Conservation (phyloP, 2,329 filamentous ascomycete species). For the Colletotrichum sp. region DNA sequence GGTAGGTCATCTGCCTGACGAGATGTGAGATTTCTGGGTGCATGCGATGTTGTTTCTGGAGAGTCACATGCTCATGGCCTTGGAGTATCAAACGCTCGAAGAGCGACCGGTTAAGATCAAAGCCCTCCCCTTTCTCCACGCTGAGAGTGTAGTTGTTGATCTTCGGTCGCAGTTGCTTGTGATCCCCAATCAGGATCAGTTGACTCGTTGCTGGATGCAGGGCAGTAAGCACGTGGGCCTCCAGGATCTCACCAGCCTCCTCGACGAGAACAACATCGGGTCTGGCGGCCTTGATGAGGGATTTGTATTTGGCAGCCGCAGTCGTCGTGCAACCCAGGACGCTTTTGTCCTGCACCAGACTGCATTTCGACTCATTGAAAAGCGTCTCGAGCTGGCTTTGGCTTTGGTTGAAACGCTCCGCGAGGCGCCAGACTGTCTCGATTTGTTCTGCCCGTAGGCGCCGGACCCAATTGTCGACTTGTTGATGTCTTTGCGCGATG, state of each 20-base stretch:
- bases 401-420: slow-evolving; percentile 44
- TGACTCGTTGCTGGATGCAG: slow-evolving; percentile 62
- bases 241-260: slow-evolving; percentile 77
- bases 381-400: slow-evolving; percentile 48
- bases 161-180: slow-evolving; percentile 75
- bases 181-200: slow-evolving; percentile 74
- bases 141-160: slow-evolving; percentile 64
- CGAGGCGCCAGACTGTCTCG: slow-evolving; percentile 40
- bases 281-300: slow-evolving; percentile 55
- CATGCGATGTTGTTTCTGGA: slow-evolving; percentile 72
- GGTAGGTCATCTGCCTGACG: slow-evolving; percentile 65
- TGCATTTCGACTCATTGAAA: slow-evolving; percentile 44
- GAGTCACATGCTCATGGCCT: slow-evolving; percentile 57
- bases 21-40: slow-evolving; percentile 69
- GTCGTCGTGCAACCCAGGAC: slow-evolving; percentile 78
- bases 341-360: slow-evolving; percentile 55
- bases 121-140: slow-evolving; percentile 69
- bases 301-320: slow-evolving; percentile 66
- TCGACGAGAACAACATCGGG: slow-evolving; percentile 71
- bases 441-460: slow-evolving; percentile 57
- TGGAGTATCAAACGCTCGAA: slow-evolving; percentile 71
- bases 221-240: slow-evolving; percentile 69
- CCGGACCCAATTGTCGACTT: slow-evolving; percentile 46
- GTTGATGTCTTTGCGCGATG: not conserved
- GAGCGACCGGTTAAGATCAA: slow-evolving; percentile 69